phyloP scores from a whole-genome alignment of 2,329 filamentous ascomycete genomes.

The Exophiala sp. region DNA sequence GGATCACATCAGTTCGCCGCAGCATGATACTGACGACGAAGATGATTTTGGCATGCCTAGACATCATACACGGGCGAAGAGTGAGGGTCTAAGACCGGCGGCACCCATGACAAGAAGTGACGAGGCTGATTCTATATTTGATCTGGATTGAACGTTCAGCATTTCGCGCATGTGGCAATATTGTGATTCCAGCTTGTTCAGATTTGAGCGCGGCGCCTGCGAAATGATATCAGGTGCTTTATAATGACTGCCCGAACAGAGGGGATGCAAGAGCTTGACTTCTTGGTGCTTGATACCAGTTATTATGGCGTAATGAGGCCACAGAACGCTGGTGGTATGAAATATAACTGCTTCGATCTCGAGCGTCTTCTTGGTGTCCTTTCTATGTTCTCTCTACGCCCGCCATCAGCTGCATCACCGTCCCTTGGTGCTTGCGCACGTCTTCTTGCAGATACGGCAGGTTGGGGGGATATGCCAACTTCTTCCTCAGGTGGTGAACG shows the following conservation, averaged over 20 bases:
- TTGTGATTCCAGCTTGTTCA: background rate
- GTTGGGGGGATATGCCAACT: too few relatives aligned
- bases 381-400: background rate
- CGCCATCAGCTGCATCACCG: too few relatives aligned
- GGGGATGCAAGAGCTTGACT: background rate
- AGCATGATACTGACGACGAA: constrained; percentile 30
- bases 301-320: background rate
- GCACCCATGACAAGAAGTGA: constrained; percentile 1
- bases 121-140: constrained; percentile 21
- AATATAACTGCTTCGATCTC: background rate
- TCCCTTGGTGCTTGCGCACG: too few relatives aligned
- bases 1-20: constrained; percentile 18
- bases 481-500: too few relatives aligned
- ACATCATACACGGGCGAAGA: constrained; percentile 14
- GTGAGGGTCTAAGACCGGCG: background rate
- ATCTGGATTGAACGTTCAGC: constrained; percentile 18
- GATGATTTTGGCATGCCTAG: constrained; percentile 41
- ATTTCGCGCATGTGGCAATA: background rate
- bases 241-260: background rate
- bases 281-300: background rate
- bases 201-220: background rate
- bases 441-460: too few relatives aligned
- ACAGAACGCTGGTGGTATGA: background rate
- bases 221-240: background rate
- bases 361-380: background rate